These are phyloP conservation scores for Fusarium sp. DNA, from an alignment of 2,329 filamentous ascomycete genomes.

Conservation along the genomic window DNA sequence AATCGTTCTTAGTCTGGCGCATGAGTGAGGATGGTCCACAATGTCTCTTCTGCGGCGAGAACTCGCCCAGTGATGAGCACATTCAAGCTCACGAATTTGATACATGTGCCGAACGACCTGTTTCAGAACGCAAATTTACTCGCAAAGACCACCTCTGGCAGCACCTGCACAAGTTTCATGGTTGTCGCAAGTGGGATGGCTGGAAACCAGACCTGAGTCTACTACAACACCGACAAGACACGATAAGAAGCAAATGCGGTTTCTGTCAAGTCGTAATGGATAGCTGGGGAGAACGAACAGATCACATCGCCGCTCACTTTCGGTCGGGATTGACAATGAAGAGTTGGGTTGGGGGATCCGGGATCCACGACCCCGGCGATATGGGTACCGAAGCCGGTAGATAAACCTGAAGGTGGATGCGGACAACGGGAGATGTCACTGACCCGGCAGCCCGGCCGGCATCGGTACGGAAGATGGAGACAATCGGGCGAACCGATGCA, in stretches of 20 bases:
- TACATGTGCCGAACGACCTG: conserved; percentile 62
- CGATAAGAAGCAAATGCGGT: conserved; percentile 47
- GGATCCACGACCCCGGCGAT: conserved; percentile 35
- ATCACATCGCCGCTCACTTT: conserved; percentile 50
- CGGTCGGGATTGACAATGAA: conserved; percentile 49
- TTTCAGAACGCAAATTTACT: conserved; percentile 57
- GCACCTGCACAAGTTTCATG: conserved; percentile 58
- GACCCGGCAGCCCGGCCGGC: conserved; percentile 3
- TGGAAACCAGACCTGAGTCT: conserved; percentile 60
- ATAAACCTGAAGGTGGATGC: conserved; percentile 8
- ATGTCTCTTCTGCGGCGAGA: conserved; percentile 56
- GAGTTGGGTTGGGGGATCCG: conserved; percentile 42
- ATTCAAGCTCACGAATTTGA: conserved; percentile 57
- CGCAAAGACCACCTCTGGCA: conserved; percentile 59
- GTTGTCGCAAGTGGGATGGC: conserved; percentile 59
- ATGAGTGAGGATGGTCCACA: conserved; percentile 58
- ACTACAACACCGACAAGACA: conserved; percentile 49
- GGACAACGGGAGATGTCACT: conserved; percentile 6
- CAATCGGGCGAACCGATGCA: conserved; percentile 26
- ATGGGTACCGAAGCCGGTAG: conserved; percentile 24
- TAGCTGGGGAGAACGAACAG: conserved; percentile 47
- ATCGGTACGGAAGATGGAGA: conserved; percentile 23
- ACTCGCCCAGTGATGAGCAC: conserved; percentile 52
- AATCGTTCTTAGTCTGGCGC: conserved; percentile 62
- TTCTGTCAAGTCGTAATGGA: conserved; percentile 46